Conservation (phyloP, 176 grass and related monocot species). For the Hyparrhenia diplandra region DNA sequence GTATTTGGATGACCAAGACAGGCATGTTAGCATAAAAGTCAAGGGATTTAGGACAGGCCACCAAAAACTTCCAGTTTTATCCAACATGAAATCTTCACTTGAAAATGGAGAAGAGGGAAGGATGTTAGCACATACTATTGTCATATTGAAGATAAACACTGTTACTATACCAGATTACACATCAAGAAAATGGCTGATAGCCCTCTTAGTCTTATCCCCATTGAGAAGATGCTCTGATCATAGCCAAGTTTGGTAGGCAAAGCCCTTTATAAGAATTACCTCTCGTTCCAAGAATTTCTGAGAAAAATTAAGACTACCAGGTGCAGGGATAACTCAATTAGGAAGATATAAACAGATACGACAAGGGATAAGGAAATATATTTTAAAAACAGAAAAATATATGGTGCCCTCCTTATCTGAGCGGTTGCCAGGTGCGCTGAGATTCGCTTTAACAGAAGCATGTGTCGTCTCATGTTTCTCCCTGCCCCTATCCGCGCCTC, state of each 20-base stretch:
- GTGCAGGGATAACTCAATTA: background rate
- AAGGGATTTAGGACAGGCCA: background rate
- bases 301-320: background rate
- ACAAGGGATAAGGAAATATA: background rate
- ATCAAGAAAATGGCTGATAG: background rate
- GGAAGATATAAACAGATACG: background rate
- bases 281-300: background rate
- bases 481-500: no score
- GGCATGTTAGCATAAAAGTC: background rate
- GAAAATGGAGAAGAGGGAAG: background rate
- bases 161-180: background rate
- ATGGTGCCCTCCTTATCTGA: background rate
- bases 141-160: background rate
- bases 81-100: background rate
- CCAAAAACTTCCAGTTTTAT: background rate
- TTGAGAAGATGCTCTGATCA: background rate
- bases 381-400: background rate
- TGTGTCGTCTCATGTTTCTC: no score
- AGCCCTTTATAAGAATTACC: background rate
- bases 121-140: background rate
- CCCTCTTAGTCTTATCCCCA: background rate
- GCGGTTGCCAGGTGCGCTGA: no score
- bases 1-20: conserved; percentile 3
- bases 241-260: background rate
- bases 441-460: no score